Percentiles rank a stretch among this genome's conserved stretches.
phyloP scores from a whole-genome alignment of 768 basidiomycete species.

The Cubamyces lactineus region DNA sequence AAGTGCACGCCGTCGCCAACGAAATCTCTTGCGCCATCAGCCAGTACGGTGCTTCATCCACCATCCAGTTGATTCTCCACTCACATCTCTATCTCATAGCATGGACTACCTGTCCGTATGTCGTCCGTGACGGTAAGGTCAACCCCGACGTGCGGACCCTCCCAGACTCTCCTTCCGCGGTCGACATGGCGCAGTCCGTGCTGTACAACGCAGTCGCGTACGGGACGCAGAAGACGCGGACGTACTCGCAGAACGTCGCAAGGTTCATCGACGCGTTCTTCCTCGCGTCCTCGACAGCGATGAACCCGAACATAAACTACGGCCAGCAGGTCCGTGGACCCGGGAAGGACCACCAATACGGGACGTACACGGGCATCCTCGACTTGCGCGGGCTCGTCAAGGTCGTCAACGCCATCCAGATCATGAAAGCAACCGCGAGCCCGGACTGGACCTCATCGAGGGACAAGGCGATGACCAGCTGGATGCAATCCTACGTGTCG shows the following conservation, averaged over 20 bases:
- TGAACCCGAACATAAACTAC: conserved; percentile 59
- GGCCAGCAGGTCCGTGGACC: conserved; percentile 59
- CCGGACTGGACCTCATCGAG: conserved; percentile 46
- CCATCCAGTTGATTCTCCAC: not conserved
- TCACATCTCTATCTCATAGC: conserved; percentile 28
- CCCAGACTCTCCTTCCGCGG: conserved; percentile 40
- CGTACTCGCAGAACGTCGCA: conserved; percentile 42
- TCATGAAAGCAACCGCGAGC: conserved; percentile 42
- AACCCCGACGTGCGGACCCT: conserved; percentile 57
- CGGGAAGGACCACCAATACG: conserved; percentile 43
- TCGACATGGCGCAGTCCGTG: conserved; percentile 45
- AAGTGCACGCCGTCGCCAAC: conserved; percentile 56
- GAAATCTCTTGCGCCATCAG: conserved; percentile 49
- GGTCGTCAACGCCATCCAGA: conserved; percentile 48
- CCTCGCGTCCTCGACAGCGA: conserved; percentile 44
- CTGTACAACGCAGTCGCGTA: conserved; percentile 51
- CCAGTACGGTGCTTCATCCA: conserved; percentile 42
- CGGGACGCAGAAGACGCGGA: conserved; percentile 37
- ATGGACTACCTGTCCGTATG: conserved; percentile 51
- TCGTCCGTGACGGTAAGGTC: conserved; percentile 53
- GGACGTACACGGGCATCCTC: conserved; percentile 57
- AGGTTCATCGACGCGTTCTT: conserved; percentile 51
- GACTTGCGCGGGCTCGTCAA: conserved; percentile 56
- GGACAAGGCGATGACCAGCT: conserved; percentile 46
- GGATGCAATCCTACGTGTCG: conserved; percentile 45